Conservation (phyloP, 495 filamentous ascomycete species). For the Talaromyces thailandensis region DNA sequence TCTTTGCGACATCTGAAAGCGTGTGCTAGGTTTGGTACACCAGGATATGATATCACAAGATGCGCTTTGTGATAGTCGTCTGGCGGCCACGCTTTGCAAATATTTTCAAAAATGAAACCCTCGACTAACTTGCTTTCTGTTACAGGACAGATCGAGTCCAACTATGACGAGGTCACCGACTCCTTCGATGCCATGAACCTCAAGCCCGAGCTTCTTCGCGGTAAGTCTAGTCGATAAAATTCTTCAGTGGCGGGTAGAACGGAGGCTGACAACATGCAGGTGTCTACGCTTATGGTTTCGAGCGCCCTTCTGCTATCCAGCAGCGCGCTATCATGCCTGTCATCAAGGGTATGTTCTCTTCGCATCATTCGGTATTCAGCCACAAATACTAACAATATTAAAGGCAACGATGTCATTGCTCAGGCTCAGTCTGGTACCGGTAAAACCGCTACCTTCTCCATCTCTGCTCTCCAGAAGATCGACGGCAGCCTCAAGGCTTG, state of each 20-base stretch:
- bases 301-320: constrained; percentile 98
- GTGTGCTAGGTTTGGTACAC: not conserved
- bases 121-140: not conserved
- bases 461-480: constrained; percentile 96
- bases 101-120: not conserved
- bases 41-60: not conserved
- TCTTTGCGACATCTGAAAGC: not conserved
- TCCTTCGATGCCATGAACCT: constrained; percentile 98
- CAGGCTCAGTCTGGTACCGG: constrained; percentile 99
- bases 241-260: not conserved
- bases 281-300: constrained; percentile 99
- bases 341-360: constrained; percentile 77
- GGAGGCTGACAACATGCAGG: constrained; percentile 37
- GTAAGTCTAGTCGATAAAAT: constrained; percentile 41
- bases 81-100: not conserved
- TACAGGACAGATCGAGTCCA: constrained; percentile 95
- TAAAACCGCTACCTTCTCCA: constrained; percentile 98
- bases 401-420: constrained; percentile 96
- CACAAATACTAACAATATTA: constrained; percentile 10
- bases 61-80: not conserved
- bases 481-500: constrained; percentile 88
- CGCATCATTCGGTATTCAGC: constrained; percentile 16
- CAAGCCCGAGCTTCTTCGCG: constrained; percentile 92
- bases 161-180: constrained; percentile 99
- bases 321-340: constrained; percentile 99